Base-by-base conservation (phyloP, 495 filamentous ascomycete species). In the Penicillium subrubescens region DNA sequence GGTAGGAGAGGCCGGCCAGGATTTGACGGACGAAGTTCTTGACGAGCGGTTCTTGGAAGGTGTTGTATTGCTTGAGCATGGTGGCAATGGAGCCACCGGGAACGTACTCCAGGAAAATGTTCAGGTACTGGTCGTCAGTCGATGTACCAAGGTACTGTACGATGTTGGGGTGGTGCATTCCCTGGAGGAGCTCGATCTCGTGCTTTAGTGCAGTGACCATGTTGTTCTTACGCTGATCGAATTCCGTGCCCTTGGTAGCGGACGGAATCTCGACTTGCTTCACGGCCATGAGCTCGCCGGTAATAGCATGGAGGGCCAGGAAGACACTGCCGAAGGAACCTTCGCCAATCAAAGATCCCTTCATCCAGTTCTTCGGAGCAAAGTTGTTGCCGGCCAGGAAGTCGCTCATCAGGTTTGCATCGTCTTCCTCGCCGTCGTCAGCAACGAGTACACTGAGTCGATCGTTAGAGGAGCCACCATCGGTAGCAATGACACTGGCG, bases 91-190 rank as follows among this genome's bases (percentile, higher is more conserved):
- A 97, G 33, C 95, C 95, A 74, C 95, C 95, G 35, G 95, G 92
- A 8, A 99, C 95, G 78, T 99, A 99, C 77, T 99, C 95, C 70
- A 99, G 86, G 88, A 99, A 99, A 89, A 99, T 99, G 81, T 99
- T 99, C 67, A 99, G 87, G 69, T 96, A 90, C 59, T 92, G 86
- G 60, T 93, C 90, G 63, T 97, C 94, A 37, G 93, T 93, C 69
- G 91, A 91, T 53, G 92, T 96, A 48, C 94, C 95, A 39, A 98
- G 88, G 71, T 99, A 99, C 71, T 97, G 96, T 70, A 99, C 95
- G 72, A 99, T 98, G 73, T 99, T 98, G 44, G 91, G 87, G 70
- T 99, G 95, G 64, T 96, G 92, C 51, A 99, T 88, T 68, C 97
- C 96, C 65, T 94, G 91, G 34, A 99, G 84, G 21, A 99, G 87